Conservation (phyloP, 805 yeast genomes). For the Hanseniaspora meyeri region DNA sequence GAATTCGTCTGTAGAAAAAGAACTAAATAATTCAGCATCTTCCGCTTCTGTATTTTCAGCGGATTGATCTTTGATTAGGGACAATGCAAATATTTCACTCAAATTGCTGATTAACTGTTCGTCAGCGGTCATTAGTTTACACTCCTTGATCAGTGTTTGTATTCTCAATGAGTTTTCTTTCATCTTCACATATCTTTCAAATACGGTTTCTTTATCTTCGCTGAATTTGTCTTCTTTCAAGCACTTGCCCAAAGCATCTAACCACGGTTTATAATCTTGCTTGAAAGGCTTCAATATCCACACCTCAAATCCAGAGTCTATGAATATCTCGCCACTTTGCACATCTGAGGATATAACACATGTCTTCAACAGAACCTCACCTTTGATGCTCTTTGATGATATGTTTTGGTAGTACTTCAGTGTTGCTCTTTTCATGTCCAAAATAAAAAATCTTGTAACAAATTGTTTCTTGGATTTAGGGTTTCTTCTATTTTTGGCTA, state of each 20-base stretch:
- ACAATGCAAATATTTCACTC: not conserved
- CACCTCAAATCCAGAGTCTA: constrained; percentile 90
- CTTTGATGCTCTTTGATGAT: constrained; percentile 62
- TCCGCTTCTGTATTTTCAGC: not conserved
- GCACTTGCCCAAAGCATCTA: constrained; percentile 43
- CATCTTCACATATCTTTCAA: constrained; percentile 3
- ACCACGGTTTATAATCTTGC: constrained; percentile 69
- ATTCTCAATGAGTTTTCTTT: not conserved
- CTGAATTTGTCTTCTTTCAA: not conserved
- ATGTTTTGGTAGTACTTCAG: constrained; percentile 68
- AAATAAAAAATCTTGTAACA: constrained; percentile 68
- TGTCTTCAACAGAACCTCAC: constrained; percentile 77
- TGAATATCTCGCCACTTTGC: constrained; percentile 52
- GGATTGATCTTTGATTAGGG: not conserved
- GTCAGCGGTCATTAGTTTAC: not conserved
- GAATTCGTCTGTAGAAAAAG: constrained; percentile 35
- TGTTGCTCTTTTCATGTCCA: constrained; percentile 72
- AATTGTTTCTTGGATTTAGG: constrained; percentile 70
- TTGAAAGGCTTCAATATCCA: constrained; percentile 73
- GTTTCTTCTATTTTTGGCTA: constrained; percentile 61
- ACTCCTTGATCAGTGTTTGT: not conserved
- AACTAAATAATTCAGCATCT: not conserved
- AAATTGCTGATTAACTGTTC: not conserved
- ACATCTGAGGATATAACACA: constrained; percentile 74
- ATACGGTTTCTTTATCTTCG: not conserved